Conservation (phyloP, 1,284 basidiomycete species). For the Trametes versicolor region DNA sequence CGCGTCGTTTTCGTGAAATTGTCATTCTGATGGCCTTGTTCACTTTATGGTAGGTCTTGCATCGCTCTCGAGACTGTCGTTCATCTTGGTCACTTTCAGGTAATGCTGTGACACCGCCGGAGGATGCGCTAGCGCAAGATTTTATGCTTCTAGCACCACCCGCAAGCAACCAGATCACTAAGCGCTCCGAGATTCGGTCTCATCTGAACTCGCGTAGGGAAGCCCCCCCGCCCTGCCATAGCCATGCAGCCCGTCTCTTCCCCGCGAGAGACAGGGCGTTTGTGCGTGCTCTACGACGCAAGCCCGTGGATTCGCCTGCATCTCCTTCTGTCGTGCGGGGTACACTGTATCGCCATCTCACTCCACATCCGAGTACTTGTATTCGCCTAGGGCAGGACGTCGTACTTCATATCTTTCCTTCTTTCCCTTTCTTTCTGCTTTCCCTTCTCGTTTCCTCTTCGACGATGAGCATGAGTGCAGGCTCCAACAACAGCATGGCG, state of each 20-base stretch:
- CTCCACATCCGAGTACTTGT: constrained; percentile 7
- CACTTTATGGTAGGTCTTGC: not conserved
- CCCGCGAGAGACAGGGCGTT: not conserved
- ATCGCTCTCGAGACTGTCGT: not conserved
- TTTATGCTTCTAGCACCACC: not conserved
- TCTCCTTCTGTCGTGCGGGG: not conserved
- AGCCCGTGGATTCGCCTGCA: not conserved
- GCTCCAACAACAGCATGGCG: not conserved
- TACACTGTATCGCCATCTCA: constrained; percentile 5
- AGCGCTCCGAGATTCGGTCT: not conserved
- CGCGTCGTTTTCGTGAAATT: not conserved
- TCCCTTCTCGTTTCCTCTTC: not conserved
- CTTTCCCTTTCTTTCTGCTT: constrained; percentile 17
- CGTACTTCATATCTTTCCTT: not conserved
- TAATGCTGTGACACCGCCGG: not conserved
- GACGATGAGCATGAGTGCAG: constrained; percentile 4
- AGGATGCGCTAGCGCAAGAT: not conserved
- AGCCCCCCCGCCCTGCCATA: not conserved
- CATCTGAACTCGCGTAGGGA: not conserved
- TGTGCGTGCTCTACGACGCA: not conserved
- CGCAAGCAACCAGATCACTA: not conserved
- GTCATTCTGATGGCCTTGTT: not conserved
- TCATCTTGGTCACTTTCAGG: not conserved
- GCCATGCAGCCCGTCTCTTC: constrained; percentile 4
- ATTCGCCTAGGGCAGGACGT: not conserved